These are phyloP conservation scores for Exophiala spinifera DNA, from an alignment of 2,329 filamentous ascomycete species.

Conservation along the genomic window DNA sequence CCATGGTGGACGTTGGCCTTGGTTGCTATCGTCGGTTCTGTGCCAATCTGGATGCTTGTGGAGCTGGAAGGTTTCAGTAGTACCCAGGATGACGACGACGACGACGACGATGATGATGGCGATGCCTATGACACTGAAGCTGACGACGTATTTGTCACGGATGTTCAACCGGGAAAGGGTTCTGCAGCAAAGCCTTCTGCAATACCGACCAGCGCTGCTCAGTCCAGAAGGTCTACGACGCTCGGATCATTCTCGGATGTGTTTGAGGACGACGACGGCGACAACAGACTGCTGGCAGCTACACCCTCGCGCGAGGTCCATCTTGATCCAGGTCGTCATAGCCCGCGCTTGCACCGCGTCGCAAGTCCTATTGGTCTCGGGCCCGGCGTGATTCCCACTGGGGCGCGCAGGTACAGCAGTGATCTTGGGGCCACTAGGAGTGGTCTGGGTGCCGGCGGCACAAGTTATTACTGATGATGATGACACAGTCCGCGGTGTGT, in stretches of 20 bases:
- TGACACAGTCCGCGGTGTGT: too few relatives aligned
- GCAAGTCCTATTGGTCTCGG: slow-evolving; percentile 31
- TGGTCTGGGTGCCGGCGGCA: slow-evolving; percentile 29
- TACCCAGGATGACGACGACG: slow-evolving; percentile 32
- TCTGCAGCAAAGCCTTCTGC: slow-evolving; percentile 11
- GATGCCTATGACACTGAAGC: slow-evolving; percentile 14
- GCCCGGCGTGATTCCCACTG: slow-evolving; percentile 22
- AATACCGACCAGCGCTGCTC: slow-evolving; percentile 2
- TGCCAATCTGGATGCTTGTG: slow-evolving; percentile 71
- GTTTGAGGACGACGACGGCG: slow-evolving; percentile 12
- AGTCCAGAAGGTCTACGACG: slow-evolving; percentile 5
- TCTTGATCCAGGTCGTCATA: slow-evolving; percentile 8
- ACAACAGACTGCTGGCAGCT: slow-evolving; percentile 9
- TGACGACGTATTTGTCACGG: neutral
- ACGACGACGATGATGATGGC: slow-evolving; percentile 21
- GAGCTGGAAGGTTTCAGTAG: slow-evolving; percentile 67
- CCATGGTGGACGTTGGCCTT: slow-evolving; percentile 76
- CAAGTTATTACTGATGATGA: slow-evolving; percentile 26
- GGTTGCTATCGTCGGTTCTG: slow-evolving; percentile 61
- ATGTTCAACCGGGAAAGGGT: neutral
- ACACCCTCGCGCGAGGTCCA: slow-evolving; percentile 9
- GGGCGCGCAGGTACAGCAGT: slow-evolving; percentile 30
- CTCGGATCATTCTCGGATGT: slow-evolving; percentile 7
- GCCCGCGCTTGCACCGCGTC: slow-evolving; percentile 22
- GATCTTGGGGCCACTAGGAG: slow-evolving; percentile 30